These are phyloP conservation scores for Hypoxylon perforatum DNA, from an alignment of 495 filamentous ascomycete genomes.

Conservation along the genomic window DNA sequence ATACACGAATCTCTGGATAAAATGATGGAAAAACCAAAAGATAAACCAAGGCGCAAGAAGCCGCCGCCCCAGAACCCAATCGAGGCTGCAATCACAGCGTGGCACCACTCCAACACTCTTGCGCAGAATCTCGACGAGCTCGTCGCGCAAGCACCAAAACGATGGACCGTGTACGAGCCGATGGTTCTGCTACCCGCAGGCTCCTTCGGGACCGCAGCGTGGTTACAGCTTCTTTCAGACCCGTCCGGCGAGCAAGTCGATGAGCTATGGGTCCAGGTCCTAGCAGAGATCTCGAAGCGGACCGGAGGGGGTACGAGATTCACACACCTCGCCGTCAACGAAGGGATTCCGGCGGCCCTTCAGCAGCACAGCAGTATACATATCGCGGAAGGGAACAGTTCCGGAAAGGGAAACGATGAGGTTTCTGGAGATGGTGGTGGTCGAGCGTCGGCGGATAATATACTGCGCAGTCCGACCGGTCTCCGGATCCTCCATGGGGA, in stretches of 20 bases:
- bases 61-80: conserved; percentile 28
- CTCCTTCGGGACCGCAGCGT: conserved; percentile 62
- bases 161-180: conserved; percentile 76
- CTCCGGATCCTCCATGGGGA: conserved; percentile 72
- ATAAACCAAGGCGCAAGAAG: conserved; percentile 19
- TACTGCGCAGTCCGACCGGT: conserved; percentile 72
- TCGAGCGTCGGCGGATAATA: conserved; percentile 60
- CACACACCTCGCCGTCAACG: conserved; percentile 79
- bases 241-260: conserved; percentile 11
- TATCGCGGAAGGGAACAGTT: no score
- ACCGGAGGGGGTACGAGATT: conserved; percentile 50
- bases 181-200: conserved; percentile 74
- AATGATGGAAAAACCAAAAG: conserved; percentile 9
- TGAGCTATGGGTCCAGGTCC: conserved; percentile 57
- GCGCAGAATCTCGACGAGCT: conserved; percentile 32
- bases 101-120: conserved; percentile 33
- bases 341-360: conserved; percentile 69
- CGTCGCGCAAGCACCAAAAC: conserved; percentile 62
- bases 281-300: conserved; percentile 61
- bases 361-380: no score
- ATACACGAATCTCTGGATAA: not conserved
- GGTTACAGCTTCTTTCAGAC: conserved; percentile 55
- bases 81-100: conserved; percentile 30
- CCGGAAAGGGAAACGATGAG: no score
- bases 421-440: no score